Conservation (phyloP, 2,329 filamentous ascomycete genomes). For the Zasmidium angulare region DNA sequence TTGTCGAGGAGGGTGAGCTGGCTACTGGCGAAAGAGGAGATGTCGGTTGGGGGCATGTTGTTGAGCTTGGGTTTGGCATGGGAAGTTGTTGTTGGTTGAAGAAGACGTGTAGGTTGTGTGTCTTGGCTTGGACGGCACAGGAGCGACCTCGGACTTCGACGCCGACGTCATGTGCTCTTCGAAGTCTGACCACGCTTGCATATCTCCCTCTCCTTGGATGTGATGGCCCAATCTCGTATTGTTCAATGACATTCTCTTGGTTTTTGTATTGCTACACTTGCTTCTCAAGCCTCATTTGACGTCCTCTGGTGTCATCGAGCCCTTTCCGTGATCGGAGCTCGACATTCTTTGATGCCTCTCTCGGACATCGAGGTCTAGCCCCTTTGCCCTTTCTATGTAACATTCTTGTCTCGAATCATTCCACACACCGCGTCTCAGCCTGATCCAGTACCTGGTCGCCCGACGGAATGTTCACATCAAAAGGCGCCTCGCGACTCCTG, state of each 20-base stretch:
- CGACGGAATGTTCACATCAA: background rate
- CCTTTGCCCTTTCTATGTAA: no score
- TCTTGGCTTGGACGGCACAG: background rate
- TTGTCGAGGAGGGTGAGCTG: conserved; percentile 70
- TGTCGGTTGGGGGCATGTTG: conserved; percentile 42
- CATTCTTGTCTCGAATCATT: no score
- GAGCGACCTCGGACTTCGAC: background rate
- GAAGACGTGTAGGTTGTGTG: background rate
- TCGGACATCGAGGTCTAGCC: background rate
- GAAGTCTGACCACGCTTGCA: background rate
- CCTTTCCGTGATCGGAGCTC: background rate
- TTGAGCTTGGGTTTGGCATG: background rate
- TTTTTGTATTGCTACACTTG: background rate
- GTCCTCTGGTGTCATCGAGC: background rate
- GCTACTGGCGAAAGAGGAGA: conserved; percentile 66
- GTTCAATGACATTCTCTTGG: background rate
- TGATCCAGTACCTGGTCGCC: background rate
- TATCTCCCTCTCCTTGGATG: background rate
- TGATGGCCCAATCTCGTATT: background rate
- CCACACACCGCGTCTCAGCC: no score
- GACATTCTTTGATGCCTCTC: background rate
- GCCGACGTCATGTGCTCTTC: background rate
- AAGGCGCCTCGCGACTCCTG: conserved; percentile 17
- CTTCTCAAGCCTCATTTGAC: background rate
- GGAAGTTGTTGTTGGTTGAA: background rate